Conservation (phyloP, 768 basidiomycete genomes). For the Russula compacta region DNA sequence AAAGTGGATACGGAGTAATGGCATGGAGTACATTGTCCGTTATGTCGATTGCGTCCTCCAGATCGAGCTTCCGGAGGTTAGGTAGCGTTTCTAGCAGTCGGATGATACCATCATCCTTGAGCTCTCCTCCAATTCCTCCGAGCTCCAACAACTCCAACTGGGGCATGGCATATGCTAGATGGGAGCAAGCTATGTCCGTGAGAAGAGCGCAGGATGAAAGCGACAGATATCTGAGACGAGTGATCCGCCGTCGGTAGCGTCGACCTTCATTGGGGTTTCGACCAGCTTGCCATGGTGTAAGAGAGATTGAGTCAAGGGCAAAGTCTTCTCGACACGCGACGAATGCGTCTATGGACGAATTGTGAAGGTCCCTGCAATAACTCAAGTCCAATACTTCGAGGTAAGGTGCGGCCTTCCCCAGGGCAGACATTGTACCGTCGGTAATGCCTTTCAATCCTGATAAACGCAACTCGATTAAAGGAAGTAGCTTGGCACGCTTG, state of each 20-base stretch:
- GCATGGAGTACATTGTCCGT: constrained; percentile 61
- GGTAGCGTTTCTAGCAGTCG: constrained; percentile 62
- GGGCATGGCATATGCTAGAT: constrained; percentile 63
- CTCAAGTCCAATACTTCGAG: constrained; percentile 78
- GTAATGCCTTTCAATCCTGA: constrained; percentile 56
- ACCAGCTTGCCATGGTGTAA: constrained; percentile 58
- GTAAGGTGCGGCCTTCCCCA: constrained; percentile 60
- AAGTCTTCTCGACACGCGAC: constrained; percentile 41
- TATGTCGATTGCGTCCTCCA: constrained; percentile 75
- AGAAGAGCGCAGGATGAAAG: constrained; percentile 63
- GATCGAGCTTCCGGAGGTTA: constrained; percentile 62
- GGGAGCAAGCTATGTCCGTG: constrained; percentile 66
- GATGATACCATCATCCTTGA: constrained; percentile 68
- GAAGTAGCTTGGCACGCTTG: constrained; percentile 39
- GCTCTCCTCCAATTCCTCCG: constrained; percentile 58
- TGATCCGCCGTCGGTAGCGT: constrained; percentile 51
- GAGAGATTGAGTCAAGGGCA: constrained; percentile 36
- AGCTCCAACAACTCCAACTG: constrained; percentile 70
- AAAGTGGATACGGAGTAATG: constrained; percentile 42
- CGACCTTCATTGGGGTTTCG: constrained; percentile 43
- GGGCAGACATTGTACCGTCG: constrained; percentile 50
- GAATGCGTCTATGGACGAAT: constrained; percentile 67
- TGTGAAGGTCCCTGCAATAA: constrained; percentile 61
- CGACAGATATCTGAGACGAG: constrained; percentile 61
- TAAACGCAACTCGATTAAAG: constrained; percentile 53